Evolutionary conservation across 495 filamentous ascomycete genomes (phyloP), one percentile per base, ranked within the genome.

Genomic region (Xylaria grammica): DNA sequence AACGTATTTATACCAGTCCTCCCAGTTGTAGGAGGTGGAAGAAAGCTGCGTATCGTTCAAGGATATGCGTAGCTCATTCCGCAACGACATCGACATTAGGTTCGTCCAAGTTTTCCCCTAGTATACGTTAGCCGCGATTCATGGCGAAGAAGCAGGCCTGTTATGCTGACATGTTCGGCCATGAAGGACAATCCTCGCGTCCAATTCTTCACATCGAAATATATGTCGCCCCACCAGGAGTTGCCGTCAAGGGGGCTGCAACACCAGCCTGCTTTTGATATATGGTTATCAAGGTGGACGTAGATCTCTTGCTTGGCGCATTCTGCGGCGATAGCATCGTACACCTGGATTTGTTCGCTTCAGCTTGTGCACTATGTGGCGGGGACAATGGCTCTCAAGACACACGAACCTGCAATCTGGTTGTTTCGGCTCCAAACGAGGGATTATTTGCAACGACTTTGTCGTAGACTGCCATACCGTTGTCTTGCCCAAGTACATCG

Each of bases 221-320:
- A 82, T 0, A 72, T 77, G 53, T 86, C 84, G 19, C 84, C 84
- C 65, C 83, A 86, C 85, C 83, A 88, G 5, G 81, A 70, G 62
- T 87, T 87, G 1, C 85, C 85, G 60, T 88, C 85, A 5, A 71
- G 66, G 13, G 72, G 73, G 20, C 68, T 76, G 63, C 85, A 87
- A 68, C 86, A 87, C 85, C 85, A 88, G 15, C 74, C 75, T 0
- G 81, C 84, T 72, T 82, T 85, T 6, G 82, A 85, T 58, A 87
- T 75, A 56, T 88, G 86, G 63, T 87, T 88, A 65, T 88, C 86
- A 1, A 87, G 76, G 30, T 86, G 83, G 10, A 87, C 71, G 52
- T 83, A 85, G 6, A 87, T 79, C 11, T 77, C 74, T 40, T 85
- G 81, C 40, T 70, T 76, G 26, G 75, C 75, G 40, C 76, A 73